Evolutionary conservation across 345 rosid species (phyloP).

Genomic region (Pseudoturritis turrita): DNA sequence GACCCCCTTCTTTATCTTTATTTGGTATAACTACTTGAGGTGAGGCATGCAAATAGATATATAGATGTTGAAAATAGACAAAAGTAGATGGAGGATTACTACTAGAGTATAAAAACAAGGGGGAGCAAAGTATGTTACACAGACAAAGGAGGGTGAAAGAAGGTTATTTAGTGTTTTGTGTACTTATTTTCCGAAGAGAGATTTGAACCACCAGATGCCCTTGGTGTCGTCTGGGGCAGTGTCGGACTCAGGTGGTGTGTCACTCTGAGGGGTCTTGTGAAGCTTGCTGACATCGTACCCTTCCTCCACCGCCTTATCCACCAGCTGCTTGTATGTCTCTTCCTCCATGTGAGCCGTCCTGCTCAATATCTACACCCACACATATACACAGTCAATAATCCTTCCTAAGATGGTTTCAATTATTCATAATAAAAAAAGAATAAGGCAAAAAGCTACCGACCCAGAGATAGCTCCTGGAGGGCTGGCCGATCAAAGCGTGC

Average conservation of each 20-base stretch:
- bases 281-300: slow-evolving; percentile 77
- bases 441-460: slow-evolving; percentile 9
- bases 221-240: slow-evolving; percentile 53
- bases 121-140: not conserved
- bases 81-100: not conserved
- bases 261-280: slow-evolving; percentile 69
- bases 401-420: not conserved
- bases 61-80: not conserved
- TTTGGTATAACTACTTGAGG: too few species aligned
- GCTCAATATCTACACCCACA: slow-evolving; percentile 52
- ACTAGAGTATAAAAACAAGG: slow-evolving; percentile 7
- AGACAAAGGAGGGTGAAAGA: not conserved
- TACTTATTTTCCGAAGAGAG: slow-evolving; percentile 53
- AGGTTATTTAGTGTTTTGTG: not conserved
- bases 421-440: not conserved
- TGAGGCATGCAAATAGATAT: not conserved
- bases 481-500: slow-evolving; percentile 72
- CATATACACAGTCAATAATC: not conserved
- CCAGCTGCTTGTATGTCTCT: slow-evolving; percentile 50
- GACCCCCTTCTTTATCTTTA: too few species aligned
- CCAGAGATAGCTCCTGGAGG: slow-evolving; percentile 76
- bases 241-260: slow-evolving; percentile 52
- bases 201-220: slow-evolving; percentile 89
- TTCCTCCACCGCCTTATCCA: slow-evolving; percentile 52
- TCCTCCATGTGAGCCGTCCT: slow-evolving; percentile 59